Percentiles rank a stretch among this genome's conserved stretches.
Conservation (phyloP, 139 green algal genomes). For the Auxenochlorella pyrenoidosa region DNA sequence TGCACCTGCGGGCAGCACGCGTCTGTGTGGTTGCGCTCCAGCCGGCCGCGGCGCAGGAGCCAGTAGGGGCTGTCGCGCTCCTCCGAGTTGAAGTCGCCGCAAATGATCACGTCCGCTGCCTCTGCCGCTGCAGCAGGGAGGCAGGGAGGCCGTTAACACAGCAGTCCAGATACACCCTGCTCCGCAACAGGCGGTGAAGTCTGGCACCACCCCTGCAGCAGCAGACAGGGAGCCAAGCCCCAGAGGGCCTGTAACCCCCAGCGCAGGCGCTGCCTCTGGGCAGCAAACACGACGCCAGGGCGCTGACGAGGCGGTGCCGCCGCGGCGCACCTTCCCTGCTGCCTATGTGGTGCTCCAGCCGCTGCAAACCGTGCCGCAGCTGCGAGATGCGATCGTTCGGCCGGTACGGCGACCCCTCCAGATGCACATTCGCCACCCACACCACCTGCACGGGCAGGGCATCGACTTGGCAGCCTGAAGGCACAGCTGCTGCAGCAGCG, state of each 20-base stretch:
- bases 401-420: conserved; percentile 67
- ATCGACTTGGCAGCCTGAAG: too few relatives aligned
- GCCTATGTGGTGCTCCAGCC: conserved; percentile 50
- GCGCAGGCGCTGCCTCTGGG: too few relatives aligned
- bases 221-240: too few relatives aligned
- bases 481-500: too few relatives aligned
- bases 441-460: conserved; percentile 37
- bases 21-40: conserved; percentile 62
- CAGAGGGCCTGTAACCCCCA: too few relatives aligned
- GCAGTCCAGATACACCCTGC: too few relatives aligned
- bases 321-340: neutral
- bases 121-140: conserved; percentile 1
- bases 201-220: too few relatives aligned
- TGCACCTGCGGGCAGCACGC: conserved; percentile 49
- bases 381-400: conserved; percentile 64
- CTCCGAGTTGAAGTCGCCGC: conserved; percentile 64
- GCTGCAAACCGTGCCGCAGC: conserved; percentile 55
- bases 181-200: too few relatives aligned
- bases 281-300: too few relatives aligned
- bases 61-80: conserved; percentile 46
- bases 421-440: conserved; percentile 66
- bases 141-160: neutral
- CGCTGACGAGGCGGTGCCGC: too few relatives aligned
- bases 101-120: conserved; percentile 45
- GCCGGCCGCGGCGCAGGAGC: conserved; percentile 56